Conservation (phyloP, 176 grass and related monocot species). For the Chrysopogon serrulatus region DNA sequence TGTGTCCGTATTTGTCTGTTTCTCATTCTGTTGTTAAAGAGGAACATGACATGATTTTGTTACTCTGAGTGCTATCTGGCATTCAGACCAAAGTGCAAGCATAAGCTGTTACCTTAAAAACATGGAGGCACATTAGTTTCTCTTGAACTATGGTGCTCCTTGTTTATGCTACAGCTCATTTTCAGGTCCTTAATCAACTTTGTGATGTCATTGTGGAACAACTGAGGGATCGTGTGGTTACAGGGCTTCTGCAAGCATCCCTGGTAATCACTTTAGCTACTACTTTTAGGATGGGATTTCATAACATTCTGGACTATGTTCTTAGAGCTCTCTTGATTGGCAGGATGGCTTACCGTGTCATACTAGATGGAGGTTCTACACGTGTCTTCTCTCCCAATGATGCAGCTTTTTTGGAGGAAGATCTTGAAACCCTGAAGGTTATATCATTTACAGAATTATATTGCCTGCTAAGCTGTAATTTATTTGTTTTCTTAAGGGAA, state of each 20-base stretch:
- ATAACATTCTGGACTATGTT: conserved; percentile 15
- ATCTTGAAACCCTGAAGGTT: conserved; percentile 99
- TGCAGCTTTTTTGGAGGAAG: conserved; percentile 75
- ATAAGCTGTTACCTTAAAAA: conserved; percentile 8
- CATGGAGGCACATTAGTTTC: not conserved
- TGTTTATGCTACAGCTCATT: conserved; percentile 21
- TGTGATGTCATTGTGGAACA: conserved; percentile 86
- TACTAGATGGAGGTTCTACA: conserved; percentile 92
- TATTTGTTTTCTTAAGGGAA: not conserved
- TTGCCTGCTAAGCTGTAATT: not conserved
- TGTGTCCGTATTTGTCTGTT: not conserved
- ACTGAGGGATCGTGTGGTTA: conserved; percentile 91
- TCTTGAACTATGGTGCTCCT: not conserved
- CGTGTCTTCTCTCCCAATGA: conserved; percentile 76
- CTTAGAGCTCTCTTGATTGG: conserved; percentile 15
- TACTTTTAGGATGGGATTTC: conserved; percentile 3
- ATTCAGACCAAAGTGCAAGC: not conserved
- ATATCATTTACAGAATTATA: conserved; percentile 17
- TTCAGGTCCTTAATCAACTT: conserved; percentile 86
- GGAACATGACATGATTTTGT: not conserved
- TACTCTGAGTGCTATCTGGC: not conserved
- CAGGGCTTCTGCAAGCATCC: conserved; percentile 94
- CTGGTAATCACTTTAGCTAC: conserved; percentile 57
- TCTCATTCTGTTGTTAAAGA: not conserved
- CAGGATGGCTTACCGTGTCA: conserved; percentile 93